phyloP scores from a whole-genome alignment of 2,329 filamentous ascomycete genomes.

The Sodiomyces alkalinus region DNA sequence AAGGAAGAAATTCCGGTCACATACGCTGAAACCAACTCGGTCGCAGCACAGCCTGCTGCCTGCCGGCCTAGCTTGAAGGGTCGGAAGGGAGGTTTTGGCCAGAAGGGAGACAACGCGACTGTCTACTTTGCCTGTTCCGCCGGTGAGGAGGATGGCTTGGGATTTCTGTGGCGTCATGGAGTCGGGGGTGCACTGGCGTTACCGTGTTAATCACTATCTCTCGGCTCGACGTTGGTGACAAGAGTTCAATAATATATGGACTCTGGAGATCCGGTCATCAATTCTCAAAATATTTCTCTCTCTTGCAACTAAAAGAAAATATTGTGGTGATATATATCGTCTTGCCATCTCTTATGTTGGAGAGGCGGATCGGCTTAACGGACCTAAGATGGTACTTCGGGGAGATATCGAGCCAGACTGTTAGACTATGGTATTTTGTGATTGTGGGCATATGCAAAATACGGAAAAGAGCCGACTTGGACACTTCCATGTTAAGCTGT shows the following conservation, averaged over 20 bases:
- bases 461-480: no score
- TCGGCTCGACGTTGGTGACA: not conserved
- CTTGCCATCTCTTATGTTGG: no score
- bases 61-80: constrained; percentile 19
- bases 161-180: not conserved
- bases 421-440: no score
- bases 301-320: not conserved
- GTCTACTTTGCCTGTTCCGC: constrained; percentile 29
- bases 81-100: constrained; percentile 11
- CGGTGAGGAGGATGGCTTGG: constrained; percentile 21
- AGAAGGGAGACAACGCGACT: constrained; percentile 22
- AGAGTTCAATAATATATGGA: not conserved
- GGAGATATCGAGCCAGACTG: no score
- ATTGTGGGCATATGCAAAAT: no score
- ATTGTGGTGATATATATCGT: no score
- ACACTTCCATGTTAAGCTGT: no score
- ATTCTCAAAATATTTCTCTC: not conserved
- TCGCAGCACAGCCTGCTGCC: constrained; percentile 26
- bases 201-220: no score
- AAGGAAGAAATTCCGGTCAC: not conserved
- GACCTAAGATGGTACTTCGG: no score
- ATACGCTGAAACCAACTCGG: constrained; percentile 33
- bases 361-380: no score
- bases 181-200: not conserved
- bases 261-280: not conserved